These are phyloP conservation scores for Prototheca wickerhamii DNA, from an alignment of 163 green algal species.

Conservation along the genomic window DNA sequence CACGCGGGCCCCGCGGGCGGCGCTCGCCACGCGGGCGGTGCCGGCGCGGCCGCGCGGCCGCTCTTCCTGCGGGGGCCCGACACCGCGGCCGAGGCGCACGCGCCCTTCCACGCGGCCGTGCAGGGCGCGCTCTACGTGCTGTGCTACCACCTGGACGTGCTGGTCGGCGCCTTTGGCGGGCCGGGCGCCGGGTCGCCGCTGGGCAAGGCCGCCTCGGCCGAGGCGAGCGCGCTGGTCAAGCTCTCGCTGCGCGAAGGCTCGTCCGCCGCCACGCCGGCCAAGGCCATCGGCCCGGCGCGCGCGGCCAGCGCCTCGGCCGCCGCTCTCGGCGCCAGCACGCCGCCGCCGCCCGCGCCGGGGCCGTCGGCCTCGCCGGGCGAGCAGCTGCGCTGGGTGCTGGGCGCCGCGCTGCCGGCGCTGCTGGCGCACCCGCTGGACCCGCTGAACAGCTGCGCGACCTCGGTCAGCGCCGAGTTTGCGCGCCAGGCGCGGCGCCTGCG, in stretches of 20 bases:
- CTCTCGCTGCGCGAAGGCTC: too few species aligned
- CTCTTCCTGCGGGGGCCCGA: constrained; percentile 16
- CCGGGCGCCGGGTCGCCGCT: not conserved
- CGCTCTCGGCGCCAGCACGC: not conserved
- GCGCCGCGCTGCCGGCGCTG: constrained; percentile 30
- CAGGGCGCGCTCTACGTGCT: constrained; percentile 84
- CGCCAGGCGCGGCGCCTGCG: constrained; percentile 38
- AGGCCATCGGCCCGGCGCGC: not conserved
- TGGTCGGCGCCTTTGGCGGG: constrained; percentile 27
- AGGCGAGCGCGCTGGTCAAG: not conserved
- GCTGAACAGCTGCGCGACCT: constrained; percentile 51
- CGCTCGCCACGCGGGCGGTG: constrained; percentile 29
- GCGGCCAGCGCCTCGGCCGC: not conserved
- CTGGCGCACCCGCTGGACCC: constrained; percentile 54
- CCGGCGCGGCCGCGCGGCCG: constrained; percentile 16
- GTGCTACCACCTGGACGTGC: constrained; percentile 77
- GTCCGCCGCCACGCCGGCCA: not conserved
- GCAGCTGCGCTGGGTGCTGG: constrained; percentile 12
- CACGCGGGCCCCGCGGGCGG: not conserved
- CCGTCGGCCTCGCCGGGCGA: constrained; percentile 6
- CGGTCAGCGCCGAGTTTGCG: constrained; percentile 67
- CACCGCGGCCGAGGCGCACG: constrained; percentile 10
- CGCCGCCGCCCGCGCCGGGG: not conserved
- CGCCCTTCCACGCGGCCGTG: constrained; percentile 55
- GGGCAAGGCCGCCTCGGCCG: not conserved